Conservation (phyloP, 2,329 filamentous ascomycete genomes). For the Xenosphaeropsis pyriputrescens region DNA sequence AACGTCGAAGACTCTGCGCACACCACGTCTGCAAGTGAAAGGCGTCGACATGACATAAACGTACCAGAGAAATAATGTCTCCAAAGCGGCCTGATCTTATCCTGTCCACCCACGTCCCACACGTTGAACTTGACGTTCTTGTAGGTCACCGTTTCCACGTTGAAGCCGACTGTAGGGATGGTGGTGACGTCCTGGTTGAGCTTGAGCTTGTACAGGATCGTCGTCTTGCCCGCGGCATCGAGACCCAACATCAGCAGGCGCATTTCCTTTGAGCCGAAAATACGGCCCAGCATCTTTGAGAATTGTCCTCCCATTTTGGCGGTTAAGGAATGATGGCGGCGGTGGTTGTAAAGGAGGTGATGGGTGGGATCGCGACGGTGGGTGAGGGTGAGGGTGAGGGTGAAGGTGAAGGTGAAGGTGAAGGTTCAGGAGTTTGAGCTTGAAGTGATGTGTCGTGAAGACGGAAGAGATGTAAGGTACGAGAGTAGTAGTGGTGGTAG, state of each 20-base stretch:
- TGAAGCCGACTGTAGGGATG: conserved; percentile 97
- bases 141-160: conserved; percentile 97
- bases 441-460: too few relatives aligned
- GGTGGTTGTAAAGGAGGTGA: too few relatives aligned
- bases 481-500: too few relatives aligned
- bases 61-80: conserved; percentile 86
- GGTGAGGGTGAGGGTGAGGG: too few relatives aligned
- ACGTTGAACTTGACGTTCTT: conserved; percentile 99
- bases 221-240: conserved; percentile 97
- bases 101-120: conserved; percentile 97
- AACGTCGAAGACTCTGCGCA: too few relatives aligned
- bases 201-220: conserved; percentile 98
- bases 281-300: conserved; percentile 95
- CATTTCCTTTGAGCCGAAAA: conserved; percentile 99
- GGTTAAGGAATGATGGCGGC: conserved; percentile 1
- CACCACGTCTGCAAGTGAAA: too few relatives aligned
- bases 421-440: too few relatives aligned
- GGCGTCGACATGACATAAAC: conserved; percentile 11
- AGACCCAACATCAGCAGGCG: conserved; percentile 94
- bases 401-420: too few relatives aligned
- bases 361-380: too few relatives aligned
- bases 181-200: conserved; percentile 96
- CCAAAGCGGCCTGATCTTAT: conserved; percentile 97
- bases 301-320: conserved; percentile 77
- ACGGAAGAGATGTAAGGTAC: too few relatives aligned